These are phyloP conservation scores for Leccinellum luteum DNA, from an alignment of 768 basidiomycete species.

Conservation along the genomic window DNA sequence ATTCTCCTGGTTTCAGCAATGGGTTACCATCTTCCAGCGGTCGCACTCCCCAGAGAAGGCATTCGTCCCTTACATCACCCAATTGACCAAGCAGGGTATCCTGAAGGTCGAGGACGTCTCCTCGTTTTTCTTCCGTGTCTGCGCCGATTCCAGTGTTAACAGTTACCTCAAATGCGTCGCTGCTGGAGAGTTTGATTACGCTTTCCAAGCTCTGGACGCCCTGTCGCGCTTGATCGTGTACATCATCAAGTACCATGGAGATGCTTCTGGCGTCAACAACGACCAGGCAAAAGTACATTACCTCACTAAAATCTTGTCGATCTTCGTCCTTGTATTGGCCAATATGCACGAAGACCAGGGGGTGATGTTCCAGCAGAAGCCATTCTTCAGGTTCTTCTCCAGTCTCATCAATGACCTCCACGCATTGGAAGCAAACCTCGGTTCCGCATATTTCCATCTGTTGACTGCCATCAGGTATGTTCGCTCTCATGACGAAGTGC, in stretches of 20 bases:
- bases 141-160: constrained; percentile 90
- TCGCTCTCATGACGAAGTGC: not conserved
- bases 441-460: constrained; percentile 86
- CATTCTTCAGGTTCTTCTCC: constrained; percentile 98
- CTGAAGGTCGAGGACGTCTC: constrained; percentile 94
- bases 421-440: constrained; percentile 79
- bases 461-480: constrained; percentile 81
- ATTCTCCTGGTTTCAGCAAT: constrained; percentile 85
- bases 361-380: constrained; percentile 89
- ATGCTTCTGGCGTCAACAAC: constrained; percentile 88
- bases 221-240: constrained; percentile 93
- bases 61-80: constrained; percentile 96
- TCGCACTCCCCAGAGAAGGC: constrained; percentile 90
- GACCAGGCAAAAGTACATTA: constrained; percentile 97
- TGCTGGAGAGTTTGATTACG: constrained; percentile 67
- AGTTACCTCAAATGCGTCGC: constrained; percentile 77
- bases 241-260: constrained; percentile 99
- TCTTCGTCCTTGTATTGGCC: constrained; percentile 93
- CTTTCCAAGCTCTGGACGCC: constrained; percentile 93
- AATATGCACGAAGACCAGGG: constrained; percentile 95
- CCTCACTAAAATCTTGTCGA: constrained; percentile 94
- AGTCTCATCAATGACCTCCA: constrained; percentile 92
- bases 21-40: constrained; percentile 92
- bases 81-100: constrained; percentile 94
- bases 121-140: constrained; percentile 97